Base-by-base conservation (phyloP, 805 yeast species). In the Priceomyces haplophilus region DNA sequence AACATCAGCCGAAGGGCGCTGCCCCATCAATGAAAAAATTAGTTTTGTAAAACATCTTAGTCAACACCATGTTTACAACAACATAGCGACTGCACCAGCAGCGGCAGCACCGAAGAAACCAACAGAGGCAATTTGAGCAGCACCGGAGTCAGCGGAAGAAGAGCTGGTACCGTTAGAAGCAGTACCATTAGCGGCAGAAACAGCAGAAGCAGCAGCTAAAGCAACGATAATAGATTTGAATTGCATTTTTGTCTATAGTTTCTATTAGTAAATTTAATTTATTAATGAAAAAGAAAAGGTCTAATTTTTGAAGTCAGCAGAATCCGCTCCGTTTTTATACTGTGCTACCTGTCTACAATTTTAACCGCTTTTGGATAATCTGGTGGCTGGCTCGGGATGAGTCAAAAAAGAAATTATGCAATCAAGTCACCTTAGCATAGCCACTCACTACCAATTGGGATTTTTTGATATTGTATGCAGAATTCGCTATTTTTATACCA, bases 21-120 rank as follows among this genome's bases (percentile, higher is more conserved):
- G 39, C 39, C 39, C 30, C 17, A 10, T 11, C 11, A 19, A 12
- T 3, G 15, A 23, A 36, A 36, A 20, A 20, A 23, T 23, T 15
- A 21, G 24, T 21, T 36, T 36, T 20, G 12, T 11, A 6, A 20
- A 23, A 36, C 4, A 29, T 6, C 16, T 23, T 20, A n/a, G n/a
- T 39, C 23, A 7, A 29, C 13, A 21, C 10, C 34, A 19, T 20
- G 47, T 54, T 56, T 59, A 61, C 42, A 67, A 72, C 52, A 72
- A 59, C 67, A 76, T 49, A 67, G 80, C 75, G 55, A 83, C 82
- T 77, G 88, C 90, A 61, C 89, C 90, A 54, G 89, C 90, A 55
- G 85, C 86, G 64, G 83, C 87, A 45, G 86, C 89, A 78, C 88
- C 90, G 59, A 83, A 65, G 62, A 81, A 79, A 72, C 85, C 53